A percentile compares a stretch with the other conserved stretches of the same genome.
phyloP scores from a whole-genome alignment of 495 filamentous ascomycete genomes.

The Amorphotheca resinae region DNA sequence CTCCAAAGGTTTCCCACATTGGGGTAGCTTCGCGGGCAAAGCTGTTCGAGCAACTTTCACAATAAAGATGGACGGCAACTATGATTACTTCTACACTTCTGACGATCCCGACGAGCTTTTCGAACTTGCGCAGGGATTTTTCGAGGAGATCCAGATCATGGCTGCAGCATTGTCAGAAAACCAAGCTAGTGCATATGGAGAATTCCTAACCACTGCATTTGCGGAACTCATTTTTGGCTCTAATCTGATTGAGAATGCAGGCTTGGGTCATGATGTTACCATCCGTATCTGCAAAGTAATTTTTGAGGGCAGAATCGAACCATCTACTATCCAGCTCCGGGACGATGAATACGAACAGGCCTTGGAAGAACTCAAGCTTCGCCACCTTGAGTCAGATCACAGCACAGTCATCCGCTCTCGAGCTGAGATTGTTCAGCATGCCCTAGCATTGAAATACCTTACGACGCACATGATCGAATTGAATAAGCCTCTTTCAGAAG shows the following conservation, averaged over 20 bases:
- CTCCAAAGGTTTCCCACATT: neutral
- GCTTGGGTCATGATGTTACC: slow-evolving; percentile 12
- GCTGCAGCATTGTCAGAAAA: neutral
- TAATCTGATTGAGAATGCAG: slow-evolving; percentile 21
- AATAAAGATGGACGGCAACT: neutral
- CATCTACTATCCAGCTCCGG: neutral
- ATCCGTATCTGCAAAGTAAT: slow-evolving; percentile 9
- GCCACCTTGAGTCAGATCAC: neutral
- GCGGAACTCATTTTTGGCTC: slow-evolving; percentile 14
- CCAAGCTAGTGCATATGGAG: neutral
- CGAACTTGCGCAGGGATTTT: neutral
- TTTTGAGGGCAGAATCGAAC: slow-evolving; percentile 7
- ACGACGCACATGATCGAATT: slow-evolving; percentile 14
- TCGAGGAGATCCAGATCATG: neutral
- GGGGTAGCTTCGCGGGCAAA: neutral
- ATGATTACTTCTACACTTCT: neutral
- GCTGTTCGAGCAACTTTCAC: neutral
- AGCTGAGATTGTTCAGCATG: slow-evolving; percentile 25
- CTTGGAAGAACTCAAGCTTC: no score
- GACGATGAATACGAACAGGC: slow-evolving; percentile 4
- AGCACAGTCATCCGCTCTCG: slow-evolving; percentile 8
- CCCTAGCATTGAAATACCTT: slow-evolving; percentile 21
- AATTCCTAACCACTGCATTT: neutral
- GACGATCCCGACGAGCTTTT: neutral
- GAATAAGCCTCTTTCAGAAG: slow-evolving; percentile 20